Conservation (phyloP, 2,329 filamentous ascomycete genomes). For the Aspergillus awamori region DNA sequence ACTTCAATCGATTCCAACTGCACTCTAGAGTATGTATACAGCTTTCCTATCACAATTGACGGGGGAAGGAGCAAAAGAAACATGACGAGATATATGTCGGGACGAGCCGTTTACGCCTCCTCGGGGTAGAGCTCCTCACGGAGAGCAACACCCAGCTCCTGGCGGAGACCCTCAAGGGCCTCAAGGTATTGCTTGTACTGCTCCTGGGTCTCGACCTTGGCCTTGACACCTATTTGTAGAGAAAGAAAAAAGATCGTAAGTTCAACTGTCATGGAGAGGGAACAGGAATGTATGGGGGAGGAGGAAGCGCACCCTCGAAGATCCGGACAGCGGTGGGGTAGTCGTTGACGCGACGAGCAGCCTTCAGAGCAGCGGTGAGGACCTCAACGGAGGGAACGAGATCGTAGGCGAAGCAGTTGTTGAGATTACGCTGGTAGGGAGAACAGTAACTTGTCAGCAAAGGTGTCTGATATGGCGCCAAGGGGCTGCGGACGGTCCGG, state of each 20-base stretch:
- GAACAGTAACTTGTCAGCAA: slow-evolving; percentile 15
- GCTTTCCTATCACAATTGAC: slow-evolving; percentile 38
- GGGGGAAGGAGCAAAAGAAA: slow-evolving; percentile 30
- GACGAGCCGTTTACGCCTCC: slow-evolving; percentile 40
- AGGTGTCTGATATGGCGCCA: slow-evolving; percentile 1
- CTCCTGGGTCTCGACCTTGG: slow-evolving; percentile 97
- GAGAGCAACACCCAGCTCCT: slow-evolving; percentile 87
- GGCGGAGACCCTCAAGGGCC: slow-evolving; percentile 87
- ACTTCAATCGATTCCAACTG: slow-evolving; percentile 31
- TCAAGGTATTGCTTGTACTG: slow-evolving; percentile 96
- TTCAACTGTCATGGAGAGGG: not conserved
- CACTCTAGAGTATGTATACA: slow-evolving; percentile 46
- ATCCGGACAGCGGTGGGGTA: slow-evolving; percentile 97
- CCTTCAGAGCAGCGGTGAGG: slow-evolving; percentile 86
- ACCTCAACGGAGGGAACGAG: slow-evolving; percentile 93
- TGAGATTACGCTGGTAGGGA: slow-evolving; percentile 75
- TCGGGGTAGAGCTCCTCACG: slow-evolving; percentile 91
- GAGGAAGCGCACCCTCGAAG: slow-evolving; percentile 79
- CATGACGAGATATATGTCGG: slow-evolving; percentile 12
- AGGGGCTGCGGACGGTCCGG: not conserved
- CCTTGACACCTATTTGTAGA: slow-evolving; percentile 78
- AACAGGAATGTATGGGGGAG: not conserved
- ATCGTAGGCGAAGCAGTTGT: slow-evolving; percentile 99
- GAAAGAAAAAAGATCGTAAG: slow-evolving; percentile 17
- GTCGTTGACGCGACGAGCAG: slow-evolving; percentile 95